Conservation (phyloP, 345 rosid genomes). For the Salix arbutifolia region DNA sequence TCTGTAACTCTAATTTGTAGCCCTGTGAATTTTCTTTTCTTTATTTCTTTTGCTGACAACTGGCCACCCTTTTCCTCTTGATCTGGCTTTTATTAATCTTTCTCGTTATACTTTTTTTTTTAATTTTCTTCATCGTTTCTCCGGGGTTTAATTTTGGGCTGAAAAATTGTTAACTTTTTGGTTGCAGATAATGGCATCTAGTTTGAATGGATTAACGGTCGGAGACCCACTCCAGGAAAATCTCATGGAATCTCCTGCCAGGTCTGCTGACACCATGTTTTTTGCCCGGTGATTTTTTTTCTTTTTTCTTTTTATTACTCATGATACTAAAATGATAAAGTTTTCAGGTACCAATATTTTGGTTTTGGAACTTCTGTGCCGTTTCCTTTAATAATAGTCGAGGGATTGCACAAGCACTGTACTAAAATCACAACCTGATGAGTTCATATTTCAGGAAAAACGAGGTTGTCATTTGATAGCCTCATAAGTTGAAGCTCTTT, state of each 20-base stretch:
- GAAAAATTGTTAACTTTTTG: not conserved
- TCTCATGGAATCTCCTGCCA: constrained; percentile 80
- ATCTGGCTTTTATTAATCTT: not conserved
- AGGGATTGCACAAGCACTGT: not conserved
- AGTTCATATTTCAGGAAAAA: not conserved
- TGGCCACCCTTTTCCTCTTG: not conserved
- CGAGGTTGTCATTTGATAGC: not conserved
- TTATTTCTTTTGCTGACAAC: not conserved
- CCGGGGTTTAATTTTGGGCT: not conserved
- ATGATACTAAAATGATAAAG: not conserved
- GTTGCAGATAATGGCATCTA: constrained; percentile 89
- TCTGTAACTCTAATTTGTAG: too few species aligned
- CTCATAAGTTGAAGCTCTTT: not conserved
- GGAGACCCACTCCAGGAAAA: constrained; percentile 80
- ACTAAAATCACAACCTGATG: not conserved
- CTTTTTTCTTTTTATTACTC: not conserved
- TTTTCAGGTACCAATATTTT: not conserved
- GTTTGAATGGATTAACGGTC: constrained; percentile 87
- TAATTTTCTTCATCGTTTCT: not conserved
- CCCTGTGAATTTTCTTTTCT: not conserved
- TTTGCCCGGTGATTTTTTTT: constrained; percentile 36
- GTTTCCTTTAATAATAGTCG: not conserved
- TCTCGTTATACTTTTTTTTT: too few species aligned
- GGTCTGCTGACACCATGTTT: constrained; percentile 53
- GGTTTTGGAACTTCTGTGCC: not conserved